These are phyloP conservation scores for Cyberlindnera veronae DNA, from an alignment of 805 yeast genomes.

Conservation along the genomic window DNA sequence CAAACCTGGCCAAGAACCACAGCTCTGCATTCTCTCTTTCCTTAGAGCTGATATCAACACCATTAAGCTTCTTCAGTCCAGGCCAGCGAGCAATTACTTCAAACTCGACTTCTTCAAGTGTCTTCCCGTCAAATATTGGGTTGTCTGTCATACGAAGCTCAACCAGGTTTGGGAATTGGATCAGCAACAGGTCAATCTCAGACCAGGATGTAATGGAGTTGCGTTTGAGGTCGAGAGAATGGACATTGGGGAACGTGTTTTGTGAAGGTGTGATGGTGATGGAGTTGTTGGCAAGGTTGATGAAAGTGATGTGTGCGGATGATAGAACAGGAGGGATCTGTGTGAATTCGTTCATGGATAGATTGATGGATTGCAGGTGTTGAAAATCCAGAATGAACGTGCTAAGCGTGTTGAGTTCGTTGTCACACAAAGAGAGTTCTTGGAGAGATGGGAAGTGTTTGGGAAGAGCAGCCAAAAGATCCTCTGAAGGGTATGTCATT, in stretches of 20 bases:
- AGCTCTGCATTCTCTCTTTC: conserved; percentile 66
- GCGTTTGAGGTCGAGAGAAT: conserved; percentile 46
- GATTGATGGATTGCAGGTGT: conserved; percentile 7
- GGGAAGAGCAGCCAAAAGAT: conserved; percentile 13
- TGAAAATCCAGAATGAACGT: background rate
- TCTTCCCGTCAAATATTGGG: conserved; percentile 37
- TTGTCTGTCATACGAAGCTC: conserved; percentile 50
- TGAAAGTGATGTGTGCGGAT: conserved; percentile 2
- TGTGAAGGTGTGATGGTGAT: conserved; percentile 30
- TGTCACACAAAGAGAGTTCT: conserved; percentile 28
- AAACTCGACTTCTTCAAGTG: conserved; percentile 26
- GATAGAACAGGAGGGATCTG: conserved; percentile 8
- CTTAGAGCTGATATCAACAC: conserved; percentile 42
- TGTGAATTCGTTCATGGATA: conserved; percentile 18
- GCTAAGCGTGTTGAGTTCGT: conserved; percentile 16
- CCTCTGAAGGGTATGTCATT: conserved; percentile 14
- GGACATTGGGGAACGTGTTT: conserved; percentile 13
- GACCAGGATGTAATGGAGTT: conserved; percentile 48
- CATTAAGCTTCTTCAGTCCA: conserved; percentile 47
- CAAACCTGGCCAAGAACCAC: conserved; percentile 54
- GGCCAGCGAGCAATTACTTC: conserved; percentile 46
- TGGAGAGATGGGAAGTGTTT: conserved; percentile 36
- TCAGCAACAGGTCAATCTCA: conserved; percentile 42
- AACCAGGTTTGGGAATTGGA: conserved; percentile 38
- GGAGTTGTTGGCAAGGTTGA: conserved; percentile 16